Base-by-base conservation (phyloP, 345 rosid species). In the Citrus glauca region DNA sequence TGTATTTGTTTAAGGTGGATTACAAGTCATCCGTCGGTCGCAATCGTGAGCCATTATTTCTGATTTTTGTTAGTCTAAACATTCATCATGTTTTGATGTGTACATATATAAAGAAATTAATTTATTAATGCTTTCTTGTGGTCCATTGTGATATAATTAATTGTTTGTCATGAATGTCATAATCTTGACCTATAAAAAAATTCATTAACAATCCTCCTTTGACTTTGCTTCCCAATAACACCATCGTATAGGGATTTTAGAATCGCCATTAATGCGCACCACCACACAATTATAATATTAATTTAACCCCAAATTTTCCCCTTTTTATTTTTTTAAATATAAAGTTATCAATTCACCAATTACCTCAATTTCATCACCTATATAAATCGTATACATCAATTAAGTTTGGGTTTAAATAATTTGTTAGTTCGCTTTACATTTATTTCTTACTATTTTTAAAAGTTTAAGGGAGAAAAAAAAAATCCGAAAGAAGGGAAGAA, bases 171-270 rank as follows among this genome's bases (percentile, higher is more conserved):
- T 40, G 38, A 63, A 63, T 74, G 77, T 74, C 77, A 42, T 20
- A 42, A 10, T 74, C 42, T 27, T 74, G 69, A 28, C 77, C 69
- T 13, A 27, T 45, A 59, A 16, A 40, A 38, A 40, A 42, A 35
- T 42, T 19, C 20, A 42, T 19, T 20, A 20, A 38, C 55, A 60
- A 73, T 64, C 70, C 28, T 48, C 42, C 42, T 64, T 63, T 74
- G 78, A 74, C 70, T 45, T 74, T 40, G 77, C 78, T 74, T 63
- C 42, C 61, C 38, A 27, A 16, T 45, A 45, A 3, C 50, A 45
- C 13, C 50, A 45, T 13, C 50, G 4, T 11, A 0, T 45, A 3
- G 0, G 50, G 50, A 45, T 13, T 35, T 45, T 45, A 45, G 17
- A 45, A 45, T 45, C 17, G 1, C 1, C 16, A 17, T 45, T 2